A percentile compares a stretch with the other conserved stretches of the same genome.
phyloP scores from a whole-genome alignment of 2,329 filamentous ascomycete species.

The Apiospora hydei region DNA sequence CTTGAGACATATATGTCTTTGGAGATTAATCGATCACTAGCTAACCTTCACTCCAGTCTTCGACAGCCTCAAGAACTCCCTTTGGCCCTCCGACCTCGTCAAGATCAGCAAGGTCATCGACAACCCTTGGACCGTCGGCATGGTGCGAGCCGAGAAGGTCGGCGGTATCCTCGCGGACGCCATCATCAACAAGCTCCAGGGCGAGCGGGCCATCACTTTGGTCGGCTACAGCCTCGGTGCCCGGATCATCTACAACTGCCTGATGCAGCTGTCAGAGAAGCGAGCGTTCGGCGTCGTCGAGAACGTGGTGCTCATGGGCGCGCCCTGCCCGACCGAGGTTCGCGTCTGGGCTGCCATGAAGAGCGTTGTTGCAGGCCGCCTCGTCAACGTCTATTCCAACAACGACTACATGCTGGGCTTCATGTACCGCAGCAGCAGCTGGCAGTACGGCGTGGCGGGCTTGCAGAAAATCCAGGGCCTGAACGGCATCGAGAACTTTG shows the following conservation, averaged over 20 bases:
- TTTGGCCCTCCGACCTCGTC: constrained; percentile 69
- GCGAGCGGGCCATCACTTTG: constrained; percentile 80
- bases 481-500: constrained; percentile 70
- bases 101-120: constrained; percentile 79
- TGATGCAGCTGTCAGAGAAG: constrained; percentile 77
- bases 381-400: constrained; percentile 90
- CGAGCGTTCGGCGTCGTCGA: constrained; percentile 86
- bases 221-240: constrained; percentile 85
- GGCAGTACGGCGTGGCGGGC: constrained; percentile 85
- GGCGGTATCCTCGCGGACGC: constrained; percentile 79
- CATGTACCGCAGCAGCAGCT: constrained; percentile 81
- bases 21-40: background rate
- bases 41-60: constrained; percentile 51
- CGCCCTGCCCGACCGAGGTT: constrained; percentile 76
- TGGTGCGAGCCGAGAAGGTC: constrained; percentile 77
- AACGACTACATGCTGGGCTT: constrained; percentile 91
- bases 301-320: constrained; percentile 82
- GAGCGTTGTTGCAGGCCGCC: constrained; percentile 78
- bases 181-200: constrained; percentile 81
- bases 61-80: constrained; percentile 61
- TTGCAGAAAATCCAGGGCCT: constrained; percentile 77
- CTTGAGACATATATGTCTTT: constrained; percentile 12
- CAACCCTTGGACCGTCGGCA: constrained; percentile 81
- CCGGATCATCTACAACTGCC: constrained; percentile 81
- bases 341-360: constrained; percentile 80